These are phyloP conservation scores for Tillandsia fasciculata DNA, from an alignment of 176 grass and related monocot species.

Conservation along the genomic window DNA sequence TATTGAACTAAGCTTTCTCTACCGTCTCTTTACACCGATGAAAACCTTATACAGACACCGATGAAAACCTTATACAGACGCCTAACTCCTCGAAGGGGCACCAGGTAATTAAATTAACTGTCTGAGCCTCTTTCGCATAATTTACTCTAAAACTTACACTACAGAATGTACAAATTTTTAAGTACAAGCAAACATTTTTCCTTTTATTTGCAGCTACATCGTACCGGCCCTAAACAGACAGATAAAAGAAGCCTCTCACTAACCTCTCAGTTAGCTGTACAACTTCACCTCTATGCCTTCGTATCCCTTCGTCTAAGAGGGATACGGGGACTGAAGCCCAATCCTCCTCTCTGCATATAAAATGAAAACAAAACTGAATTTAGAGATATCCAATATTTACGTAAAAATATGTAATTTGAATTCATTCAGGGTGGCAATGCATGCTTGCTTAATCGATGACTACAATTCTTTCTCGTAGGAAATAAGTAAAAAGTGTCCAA, in stretches of 20 bases:
- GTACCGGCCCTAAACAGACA: conserved; percentile 48
- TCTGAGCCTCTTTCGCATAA: conserved; percentile 45
- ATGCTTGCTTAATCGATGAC: too few species aligned
- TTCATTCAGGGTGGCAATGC: not conserved
- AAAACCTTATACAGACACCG: conserved; percentile 46
- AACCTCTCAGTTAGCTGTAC: conserved; percentile 93
- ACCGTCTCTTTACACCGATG: conserved; percentile 62
- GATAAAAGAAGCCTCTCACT: conserved; percentile 35
- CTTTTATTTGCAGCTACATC: conserved; percentile 41
- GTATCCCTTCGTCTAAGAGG: conserved; percentile 41
- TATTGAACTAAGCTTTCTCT: conserved; percentile 29
- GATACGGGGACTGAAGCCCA: conserved; percentile 53
- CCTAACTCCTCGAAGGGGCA: conserved; percentile 58
- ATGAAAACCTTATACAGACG: conserved; percentile 52
- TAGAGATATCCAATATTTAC: not conserved
- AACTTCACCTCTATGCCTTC: conserved; percentile 45
- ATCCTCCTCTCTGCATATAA: conserved; percentile 69
- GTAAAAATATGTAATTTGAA: not conserved
- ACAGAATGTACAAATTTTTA: conserved; percentile 73
- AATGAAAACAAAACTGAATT: not conserved
- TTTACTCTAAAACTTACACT: conserved; percentile 58
- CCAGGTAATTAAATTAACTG: conserved; percentile 34
- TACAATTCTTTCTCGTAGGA: too few species aligned
- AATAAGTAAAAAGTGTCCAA: too few species aligned
- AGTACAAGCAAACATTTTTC: conserved; percentile 61